These are phyloP conservation scores for Pythium aquatile DNA, from an alignment of 352 stramenopile species.

Conservation along the genomic window DNA sequence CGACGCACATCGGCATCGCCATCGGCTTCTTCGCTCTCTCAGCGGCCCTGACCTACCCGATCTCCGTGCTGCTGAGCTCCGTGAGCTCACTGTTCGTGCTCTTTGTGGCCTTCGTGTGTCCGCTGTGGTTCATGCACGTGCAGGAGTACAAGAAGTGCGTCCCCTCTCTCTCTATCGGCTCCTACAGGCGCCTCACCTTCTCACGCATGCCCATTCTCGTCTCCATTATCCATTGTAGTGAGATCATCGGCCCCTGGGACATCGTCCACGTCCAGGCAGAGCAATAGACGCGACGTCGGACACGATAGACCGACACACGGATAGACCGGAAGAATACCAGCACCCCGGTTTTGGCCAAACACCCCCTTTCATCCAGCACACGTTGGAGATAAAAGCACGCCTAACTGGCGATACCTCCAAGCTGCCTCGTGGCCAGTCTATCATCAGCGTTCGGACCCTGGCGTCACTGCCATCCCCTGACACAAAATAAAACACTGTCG, in stretches of 20 bases:
- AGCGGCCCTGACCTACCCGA: conserved; percentile 69
- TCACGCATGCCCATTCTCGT: conserved; percentile 11
- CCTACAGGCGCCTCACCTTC: background rate
- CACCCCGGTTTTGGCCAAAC: background rate
- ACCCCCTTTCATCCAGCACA: background rate
- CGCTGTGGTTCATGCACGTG: conserved; percentile 90
- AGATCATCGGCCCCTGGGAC: conserved; percentile 91
- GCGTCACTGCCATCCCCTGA: background rate
- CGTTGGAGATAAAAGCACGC: background rate
- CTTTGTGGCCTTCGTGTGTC: conserved; percentile 84
- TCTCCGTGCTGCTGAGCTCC: conserved; percentile 62
- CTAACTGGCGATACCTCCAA: background rate
- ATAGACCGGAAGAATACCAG: background rate
- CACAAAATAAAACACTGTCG: background rate
- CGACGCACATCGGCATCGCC: conserved; percentile 62
- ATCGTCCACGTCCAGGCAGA: conserved; percentile 66
- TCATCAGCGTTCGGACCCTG: conserved; percentile 1
- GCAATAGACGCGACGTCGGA: conserved; percentile 8
- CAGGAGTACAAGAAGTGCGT: conserved; percentile 91
- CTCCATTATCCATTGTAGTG: conserved; percentile 33
- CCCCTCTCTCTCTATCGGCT: background rate
- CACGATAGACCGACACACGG: background rate
- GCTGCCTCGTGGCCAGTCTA: background rate
- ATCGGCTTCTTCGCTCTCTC: conserved; percentile 71
- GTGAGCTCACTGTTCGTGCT: conserved; percentile 63